phyloP scores from a whole-genome alignment of 495 filamentous ascomycete species.

The Tuber umbilicatum region DNA sequence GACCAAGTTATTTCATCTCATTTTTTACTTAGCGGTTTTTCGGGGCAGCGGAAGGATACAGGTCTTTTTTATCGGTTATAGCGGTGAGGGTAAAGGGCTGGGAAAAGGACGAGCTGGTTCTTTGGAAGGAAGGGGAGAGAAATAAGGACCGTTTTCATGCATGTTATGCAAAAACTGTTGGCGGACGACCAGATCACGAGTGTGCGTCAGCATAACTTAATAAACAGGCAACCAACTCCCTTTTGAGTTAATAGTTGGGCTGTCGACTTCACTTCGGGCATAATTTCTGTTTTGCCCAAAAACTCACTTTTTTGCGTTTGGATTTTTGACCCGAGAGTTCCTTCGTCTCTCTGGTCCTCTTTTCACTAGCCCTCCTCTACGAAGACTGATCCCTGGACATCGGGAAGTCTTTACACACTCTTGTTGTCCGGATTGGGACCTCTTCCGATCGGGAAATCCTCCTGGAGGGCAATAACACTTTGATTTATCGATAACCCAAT shows the following conservation, averaged over 20 bases:
- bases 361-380: not conserved
- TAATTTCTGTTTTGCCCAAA: not conserved
- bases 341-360: not conserved
- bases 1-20: not conserved
- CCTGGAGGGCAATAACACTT: not conserved
- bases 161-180: not conserved
- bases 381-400: not conserved
- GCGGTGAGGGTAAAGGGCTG: not conserved
- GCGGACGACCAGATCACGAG: slow-evolving; percentile 1
- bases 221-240: not conserved
- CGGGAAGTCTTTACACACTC: not conserved
- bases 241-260: not conserved
- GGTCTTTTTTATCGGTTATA: not conserved
- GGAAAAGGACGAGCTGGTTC: not conserved
- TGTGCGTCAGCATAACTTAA: not conserved
- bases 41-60: not conserved
- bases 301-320: not conserved
- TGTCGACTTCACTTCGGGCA: not conserved
- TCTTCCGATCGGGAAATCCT: not conserved
- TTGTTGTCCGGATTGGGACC: not conserved
- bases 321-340: not conserved
- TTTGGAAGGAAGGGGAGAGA: not conserved
- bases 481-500: not conserved
- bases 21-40: not conserved
- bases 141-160: not conserved